Evolutionary conservation across 441 rosid genomes (phyloP), one percentile per base, ranked within the genome.

Genomic region (Brassica balearica): DNA sequence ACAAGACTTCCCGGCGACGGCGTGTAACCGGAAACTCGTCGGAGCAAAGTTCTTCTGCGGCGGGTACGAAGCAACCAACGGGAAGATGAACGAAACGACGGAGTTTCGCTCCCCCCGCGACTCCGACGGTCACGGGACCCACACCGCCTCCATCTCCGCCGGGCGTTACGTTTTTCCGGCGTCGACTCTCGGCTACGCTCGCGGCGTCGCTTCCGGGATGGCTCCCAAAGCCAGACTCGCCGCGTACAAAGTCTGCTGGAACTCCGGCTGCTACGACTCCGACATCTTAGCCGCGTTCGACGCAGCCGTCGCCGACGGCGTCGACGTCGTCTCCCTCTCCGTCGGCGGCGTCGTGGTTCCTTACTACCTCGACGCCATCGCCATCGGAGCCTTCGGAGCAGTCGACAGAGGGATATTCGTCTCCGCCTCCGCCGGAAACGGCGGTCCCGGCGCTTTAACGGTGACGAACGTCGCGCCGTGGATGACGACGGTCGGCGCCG

Each of bases 321-420:
- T 92, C 12, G 98, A 92, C 53, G 95, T 94, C 0, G 82, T 94
- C 27, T 94, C 98, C 0, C 84, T 94, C 19, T 88, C 93, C 61
- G 98, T 94, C 0, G 97, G 98, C 8, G 97, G 98, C 8, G 96
- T 91, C 6, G 98, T 94, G 1, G 95, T 91, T 20, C 98, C 98
- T 9, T 94, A 91, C 51, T 81, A 88, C 72, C 83, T 94, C 4
- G 98, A 92, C 34, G 90, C 98, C 17, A 94, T 94, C 29, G 97
- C 98, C 0, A 94, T 94, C 1, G 97, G 88, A 1, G 89, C 98
- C 19, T 94, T 87, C 5, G 95, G 96, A 12, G 98, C 97, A 0
- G 69, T 80, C 22, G 95, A 92, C 55, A 80, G 83, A 1, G 95
- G 98, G 2, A 79, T 92, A n/a, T 94, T 92, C 69, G 95, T 94